Base-by-base conservation (phyloP, 2,329 filamentous ascomycete species). In the Fusarium sp. region DNA sequence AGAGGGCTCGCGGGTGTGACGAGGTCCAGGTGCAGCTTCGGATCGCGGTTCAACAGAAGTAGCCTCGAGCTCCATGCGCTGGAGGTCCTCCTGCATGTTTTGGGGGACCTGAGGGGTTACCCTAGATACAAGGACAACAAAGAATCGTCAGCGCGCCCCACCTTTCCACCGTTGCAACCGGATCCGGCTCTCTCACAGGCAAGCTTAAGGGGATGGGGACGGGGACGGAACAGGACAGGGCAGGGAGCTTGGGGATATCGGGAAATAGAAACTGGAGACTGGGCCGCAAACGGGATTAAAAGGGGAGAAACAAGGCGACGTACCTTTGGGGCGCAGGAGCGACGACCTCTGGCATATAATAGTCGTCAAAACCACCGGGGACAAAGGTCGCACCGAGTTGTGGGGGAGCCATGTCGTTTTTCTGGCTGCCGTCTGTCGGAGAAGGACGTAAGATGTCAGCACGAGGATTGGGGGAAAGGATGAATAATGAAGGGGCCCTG, bases 41-140 rank as follows among this genome's bases (percentile, higher is more conserved):
- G 76, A 76, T 81, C 81, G 80, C 78, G 78, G 78, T 66, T 80
- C 79, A 70, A 78, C 84, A 79, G 84, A 84, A 84, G 86, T 89
- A 70, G 93, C 93, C 86, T 95, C 92, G 70, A 95, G 88, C 87
- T 98, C 95, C 86, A 99, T 91, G 83, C 95, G 92, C 79, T 96
- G 93, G 75, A 99, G 90, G 84, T 94, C 96, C 80, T 97, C 93
- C 85, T 98, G 95, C 90, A 99, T 98, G 84, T 98, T 96, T 84
- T 96, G 93, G 77, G 96, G 94, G 76, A 98, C 95, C 88, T 98
- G 95, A 82, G 94, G 94, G 91, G 96, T 98, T 80, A 97, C 91
- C 86, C 94, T 97, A 83, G 76, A 81, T 73, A 80, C 78, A 78
- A 74, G 62, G 68, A 77, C 72, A 76, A 78, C 74, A 76, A 75